These are phyloP conservation scores for Globisporangium paroecandrum DNA, from an alignment of 352 stramenopile species.

Conservation along the genomic window DNA sequence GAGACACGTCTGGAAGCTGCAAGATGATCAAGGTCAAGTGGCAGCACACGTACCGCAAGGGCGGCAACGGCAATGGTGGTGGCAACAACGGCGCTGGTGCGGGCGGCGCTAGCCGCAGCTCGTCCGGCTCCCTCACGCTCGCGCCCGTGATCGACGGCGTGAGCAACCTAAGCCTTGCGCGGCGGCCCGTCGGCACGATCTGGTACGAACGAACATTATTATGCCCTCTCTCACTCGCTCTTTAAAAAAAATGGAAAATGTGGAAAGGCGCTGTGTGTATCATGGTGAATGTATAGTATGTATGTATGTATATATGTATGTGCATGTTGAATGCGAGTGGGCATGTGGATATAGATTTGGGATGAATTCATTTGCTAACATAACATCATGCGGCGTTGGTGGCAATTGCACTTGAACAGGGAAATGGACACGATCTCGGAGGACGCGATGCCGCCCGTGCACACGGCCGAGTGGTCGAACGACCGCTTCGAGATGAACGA, in stretches of 20 bases:
- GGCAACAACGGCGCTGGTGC: neutral
- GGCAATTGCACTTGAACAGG: slow-evolving; percentile 17
- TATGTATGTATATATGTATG: neutral
- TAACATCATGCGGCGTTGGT: neutral
- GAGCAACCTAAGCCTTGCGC: slow-evolving; percentile 21
- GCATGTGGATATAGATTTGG: neutral
- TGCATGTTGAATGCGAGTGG: neutral
- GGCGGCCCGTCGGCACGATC: slow-evolving; percentile 12
- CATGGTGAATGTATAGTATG: neutral
- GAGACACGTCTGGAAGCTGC: neutral
- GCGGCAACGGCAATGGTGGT: slow-evolving; percentile 9
- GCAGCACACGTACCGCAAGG: slow-evolving; percentile 38
- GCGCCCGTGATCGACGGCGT: slow-evolving; percentile 47
- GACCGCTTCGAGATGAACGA: slow-evolving; percentile 58
- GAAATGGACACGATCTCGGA: slow-evolving; percentile 83
- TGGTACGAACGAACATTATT: slow-evolving; percentile 5
- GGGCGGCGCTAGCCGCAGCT: slow-evolving; percentile 10
- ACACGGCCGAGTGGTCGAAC: slow-evolving; percentile 55
- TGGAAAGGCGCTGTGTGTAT: neutral
- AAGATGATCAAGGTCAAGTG: slow-evolving; percentile 74
- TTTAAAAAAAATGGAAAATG: slow-evolving; percentile 5
- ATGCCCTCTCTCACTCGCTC: neutral
- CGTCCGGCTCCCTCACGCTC: slow-evolving; percentile 19
- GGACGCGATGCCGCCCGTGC: slow-evolving; percentile 41
- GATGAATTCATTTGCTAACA: neutral